phyloP scores from a whole-genome alignment of 345 rosid genomes.

The Populus euphratica region DNA sequence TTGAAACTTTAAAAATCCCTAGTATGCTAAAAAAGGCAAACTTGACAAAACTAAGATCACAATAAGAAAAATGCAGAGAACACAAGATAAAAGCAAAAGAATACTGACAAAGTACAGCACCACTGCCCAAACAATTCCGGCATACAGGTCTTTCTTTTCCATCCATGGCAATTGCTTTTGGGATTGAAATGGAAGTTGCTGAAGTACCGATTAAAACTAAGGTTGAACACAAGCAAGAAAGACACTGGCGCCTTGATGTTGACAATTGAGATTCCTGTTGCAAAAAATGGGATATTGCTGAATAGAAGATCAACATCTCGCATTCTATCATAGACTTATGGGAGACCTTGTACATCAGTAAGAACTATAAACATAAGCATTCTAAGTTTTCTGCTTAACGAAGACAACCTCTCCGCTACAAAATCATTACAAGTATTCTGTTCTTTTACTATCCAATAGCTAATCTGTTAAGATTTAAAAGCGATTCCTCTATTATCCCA shows the following conservation, averaged over 20 bases:
- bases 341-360: no score
- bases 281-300: not conserved
- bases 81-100: not conserved
- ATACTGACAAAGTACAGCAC: constrained; percentile 79
- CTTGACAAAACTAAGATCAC: not conserved
- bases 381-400: no score
- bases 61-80: not conserved
- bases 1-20: not conserved
- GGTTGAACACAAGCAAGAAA: constrained; percentile 66
- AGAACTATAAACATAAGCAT: no score
- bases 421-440: no score
- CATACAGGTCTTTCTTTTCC: constrained; percentile 66
- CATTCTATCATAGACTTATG: no score
- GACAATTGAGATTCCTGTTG: constrained; percentile 41
- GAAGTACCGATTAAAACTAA: constrained; percentile 46
- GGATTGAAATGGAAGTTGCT: constrained; percentile 37
- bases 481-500: not conserved
- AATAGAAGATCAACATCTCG: not conserved
- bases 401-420: no score
- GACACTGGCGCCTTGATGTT: constrained; percentile 63
- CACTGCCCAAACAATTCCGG: constrained; percentile 77
- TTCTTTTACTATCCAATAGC: no score
- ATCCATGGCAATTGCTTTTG: constrained; percentile 43
- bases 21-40: not conserved
- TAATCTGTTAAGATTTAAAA: no score